phyloP scores from a whole-genome alignment of 768 basidiomycete genomes.

The Stropharia rugosoannulata region DNA sequence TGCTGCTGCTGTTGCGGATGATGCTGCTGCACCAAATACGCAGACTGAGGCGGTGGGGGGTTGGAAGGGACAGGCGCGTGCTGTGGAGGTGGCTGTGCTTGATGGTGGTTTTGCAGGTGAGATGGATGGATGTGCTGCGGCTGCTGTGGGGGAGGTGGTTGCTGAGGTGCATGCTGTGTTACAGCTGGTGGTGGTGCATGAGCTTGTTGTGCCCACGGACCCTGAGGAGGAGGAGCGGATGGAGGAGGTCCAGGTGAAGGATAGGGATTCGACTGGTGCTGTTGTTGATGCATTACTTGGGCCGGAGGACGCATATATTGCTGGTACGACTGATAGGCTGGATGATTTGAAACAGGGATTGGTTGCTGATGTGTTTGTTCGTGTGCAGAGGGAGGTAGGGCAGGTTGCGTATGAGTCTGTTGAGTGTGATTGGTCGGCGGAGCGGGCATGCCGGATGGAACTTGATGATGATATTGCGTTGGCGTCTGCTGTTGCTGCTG shows the following conservation, averaged over 20 bases:
- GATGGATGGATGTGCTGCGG: slow-evolving; percentile 13
- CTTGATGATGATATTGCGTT: slow-evolving; percentile 32
- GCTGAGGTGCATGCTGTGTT: slow-evolving; percentile 22
- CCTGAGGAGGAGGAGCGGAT: slow-evolving; percentile 38
- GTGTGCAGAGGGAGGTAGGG: slow-evolving; percentile 33
- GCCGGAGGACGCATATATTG: slow-evolving; percentile 29
- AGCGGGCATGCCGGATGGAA: slow-evolving; percentile 19
- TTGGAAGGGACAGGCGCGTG: slow-evolving; percentile 3
- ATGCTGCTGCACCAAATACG: slow-evolving; percentile 22
- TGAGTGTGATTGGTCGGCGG: slow-evolving; percentile 27
- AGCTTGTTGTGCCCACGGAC: slow-evolving; percentile 35
- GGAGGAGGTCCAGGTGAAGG: slow-evolving; percentile 43
- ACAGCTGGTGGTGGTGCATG: slow-evolving; percentile 29
- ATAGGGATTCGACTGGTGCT: slow-evolving; percentile 39
- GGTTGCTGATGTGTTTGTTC: slow-evolving; percentile 43
- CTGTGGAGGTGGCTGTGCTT: slow-evolving; percentile 10
- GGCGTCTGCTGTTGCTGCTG: slow-evolving; percentile 27
- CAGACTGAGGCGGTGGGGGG: slow-evolving; percentile 16
- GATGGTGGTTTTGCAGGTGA: slow-evolving; percentile 17
- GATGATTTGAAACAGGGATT: slow-evolving; percentile 33
- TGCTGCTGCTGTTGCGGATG: slow-evolving; percentile 26
- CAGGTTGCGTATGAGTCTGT: slow-evolving; percentile 21
- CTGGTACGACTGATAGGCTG: slow-evolving; percentile 28
- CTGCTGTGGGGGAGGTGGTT: slow-evolving; percentile 18
- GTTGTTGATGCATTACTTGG: slow-evolving; percentile 30